Conservation (phyloP, 176 grass and related monocot species). For the Saccharum spontaneum region DNA sequence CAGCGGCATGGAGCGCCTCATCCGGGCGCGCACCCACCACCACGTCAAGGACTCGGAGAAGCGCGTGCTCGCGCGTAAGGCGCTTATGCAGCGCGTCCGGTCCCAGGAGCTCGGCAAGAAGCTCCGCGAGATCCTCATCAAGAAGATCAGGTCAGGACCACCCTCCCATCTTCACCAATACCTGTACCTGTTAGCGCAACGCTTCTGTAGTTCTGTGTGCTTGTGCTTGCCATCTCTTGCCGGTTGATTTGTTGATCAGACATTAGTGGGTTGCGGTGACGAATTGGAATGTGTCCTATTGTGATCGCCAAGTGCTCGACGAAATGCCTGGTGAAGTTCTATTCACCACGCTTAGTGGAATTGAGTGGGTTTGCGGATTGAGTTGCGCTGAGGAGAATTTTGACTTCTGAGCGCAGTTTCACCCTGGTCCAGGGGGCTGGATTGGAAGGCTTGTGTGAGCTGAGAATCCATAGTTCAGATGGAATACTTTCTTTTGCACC, state of each 20-base stretch:
- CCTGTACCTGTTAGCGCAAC: not conserved
- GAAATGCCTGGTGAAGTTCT: not conserved
- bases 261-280: not conserved
- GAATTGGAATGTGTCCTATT: not conserved
- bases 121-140: slow-evolving; percentile 80
- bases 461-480: not conserved
- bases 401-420: not conserved
- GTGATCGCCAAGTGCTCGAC: slow-evolving; percentile 16
- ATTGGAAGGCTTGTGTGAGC: not conserved
- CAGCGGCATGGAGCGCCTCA: slow-evolving; percentile 89
- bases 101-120: slow-evolving; percentile 86
- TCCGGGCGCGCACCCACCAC: slow-evolving; percentile 48
- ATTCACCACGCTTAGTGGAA: not conserved
- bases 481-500: not conserved
- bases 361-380: not conserved
- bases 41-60: slow-evolving; percentile 98
- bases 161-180: not conserved
- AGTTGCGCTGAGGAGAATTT: not conserved
- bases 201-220: not conserved
- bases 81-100: slow-evolving; percentile 67
- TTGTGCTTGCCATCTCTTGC: not conserved
- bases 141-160: slow-evolving; percentile 80
- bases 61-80: slow-evolving; percentile 87
- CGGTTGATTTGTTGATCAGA: not conserved
- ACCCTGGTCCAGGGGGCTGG: not conserved